Base-by-base conservation (phyloP, 1,284 basidiomycete genomes). In the Austroboletus novae-zelandiae region DNA sequence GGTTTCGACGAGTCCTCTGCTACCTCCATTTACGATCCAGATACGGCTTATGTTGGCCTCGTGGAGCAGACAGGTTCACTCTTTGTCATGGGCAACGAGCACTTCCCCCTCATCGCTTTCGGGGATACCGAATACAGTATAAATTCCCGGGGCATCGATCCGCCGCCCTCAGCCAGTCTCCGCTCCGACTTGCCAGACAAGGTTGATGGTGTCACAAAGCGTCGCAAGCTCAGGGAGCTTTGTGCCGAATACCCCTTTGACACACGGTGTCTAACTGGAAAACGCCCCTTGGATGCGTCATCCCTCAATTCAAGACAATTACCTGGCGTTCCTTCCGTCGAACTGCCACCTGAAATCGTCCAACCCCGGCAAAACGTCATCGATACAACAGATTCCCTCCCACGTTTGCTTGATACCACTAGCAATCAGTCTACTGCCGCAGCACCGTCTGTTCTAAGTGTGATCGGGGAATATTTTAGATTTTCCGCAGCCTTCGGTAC, bases 21-120 rank as follows among this genome's bases (percentile, higher is more conserved):
- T 9, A 60, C 65, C 14, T 65, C 65, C 4, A 67, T 78, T 4
- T 79, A 78, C 9, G 78, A 81, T 49, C 66, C 75, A 18, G 74
- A 80, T 31, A 74, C 74, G 1, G 84, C 88, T 1, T 93, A 84
- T 62, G 79, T 94, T 17, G 91, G 91, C 2, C 73, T 89, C 14
- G 78, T 90, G 17, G 78, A 81, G 47, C 82, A 84, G 61, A 80
- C 80, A 0, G 81, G 81, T 13, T 89, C 88, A 27, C 74, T 93
- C 1, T 94, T 82, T 53, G 89, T 87, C 25, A 84, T 94, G 81
- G 84, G 82, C 59, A 83, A 87, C 1, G 76, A 78, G 14, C 77
- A 74, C 15, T 94, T 79, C 62, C 91, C 91, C 1, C 75, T 93
- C 17, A 84, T 90, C 40, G 78, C 81, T 4, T 91, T 94, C 61